phyloP scores from a whole-genome alignment of 345 rosid genomes.

The Boechera divaricarpa region DNA sequence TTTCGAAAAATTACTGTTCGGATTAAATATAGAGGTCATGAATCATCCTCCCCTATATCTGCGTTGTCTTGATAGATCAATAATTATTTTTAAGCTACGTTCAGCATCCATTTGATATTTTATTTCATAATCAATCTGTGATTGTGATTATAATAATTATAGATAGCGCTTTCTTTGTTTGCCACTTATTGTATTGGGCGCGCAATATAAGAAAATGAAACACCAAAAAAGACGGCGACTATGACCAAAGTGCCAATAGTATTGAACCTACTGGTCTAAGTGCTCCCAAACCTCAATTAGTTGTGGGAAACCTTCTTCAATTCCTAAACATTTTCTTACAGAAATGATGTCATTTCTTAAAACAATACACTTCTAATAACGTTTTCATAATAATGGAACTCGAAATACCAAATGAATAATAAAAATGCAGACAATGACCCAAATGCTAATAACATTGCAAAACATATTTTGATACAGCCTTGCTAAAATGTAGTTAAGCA shows the following conservation, averaged over 20 bases:
- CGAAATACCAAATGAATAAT: not conserved
- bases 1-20: not conserved
- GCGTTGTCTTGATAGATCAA: conserved; percentile 15
- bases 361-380: not conserved
- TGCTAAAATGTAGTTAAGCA: not conserved
- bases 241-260: conserved; percentile 13
- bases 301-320: not conserved
- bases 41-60: conserved; percentile 35
- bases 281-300: conserved; percentile 6
- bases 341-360: not conserved
- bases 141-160: conserved; percentile 32
- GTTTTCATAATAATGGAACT: not conserved
- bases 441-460: not conserved
- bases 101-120: not conserved
- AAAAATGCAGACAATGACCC: not conserved
- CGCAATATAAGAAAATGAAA: conserved; percentile 27
- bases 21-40: conserved; percentile 27
- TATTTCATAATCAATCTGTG: conserved; percentile 15
- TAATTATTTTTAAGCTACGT: not conserved
- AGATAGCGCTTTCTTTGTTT: conserved; percentile 32
- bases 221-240: conserved; percentile 17
- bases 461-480: not conserved
- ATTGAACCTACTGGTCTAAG: conserved; percentile 21
- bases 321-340: not conserved
- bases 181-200: conserved; percentile 39